Conservation (phyloP, 257 asterid species). For the Capsicum rhomboideum region DNA sequence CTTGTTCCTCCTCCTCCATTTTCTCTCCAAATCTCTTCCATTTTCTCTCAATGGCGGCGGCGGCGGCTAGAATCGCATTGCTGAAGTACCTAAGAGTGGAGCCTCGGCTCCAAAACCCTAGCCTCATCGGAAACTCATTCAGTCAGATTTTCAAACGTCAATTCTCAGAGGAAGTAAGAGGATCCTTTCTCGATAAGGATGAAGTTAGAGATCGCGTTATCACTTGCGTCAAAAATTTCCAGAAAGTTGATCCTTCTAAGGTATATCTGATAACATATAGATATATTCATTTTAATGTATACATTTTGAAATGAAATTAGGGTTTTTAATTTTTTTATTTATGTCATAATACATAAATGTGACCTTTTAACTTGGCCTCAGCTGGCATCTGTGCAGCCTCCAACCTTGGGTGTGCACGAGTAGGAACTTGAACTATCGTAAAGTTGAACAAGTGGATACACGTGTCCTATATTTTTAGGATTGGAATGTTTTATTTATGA, state of each 20-base stretch:
- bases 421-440: no score
- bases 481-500: no score
- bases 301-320: not conserved
- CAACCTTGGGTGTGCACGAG: no score
- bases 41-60: not conserved
- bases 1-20: no score
- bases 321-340: no score
- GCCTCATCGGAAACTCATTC: not conserved
- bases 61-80: not conserved
- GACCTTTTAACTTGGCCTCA: no score
- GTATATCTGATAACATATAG: not conserved
- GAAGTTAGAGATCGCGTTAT: slow-evolving; percentile 1
- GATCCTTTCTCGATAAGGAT: slow-evolving; percentile 2
- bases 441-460: no score
- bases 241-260: not conserved
- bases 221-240: not conserved
- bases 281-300: not conserved
- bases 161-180: not conserved
- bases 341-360: no score
- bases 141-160: not conserved
- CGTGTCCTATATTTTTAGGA: no score
- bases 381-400: no score
- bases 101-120: not conserved
- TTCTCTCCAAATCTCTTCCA: not conserved
- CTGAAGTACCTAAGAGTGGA: not conserved